Percentiles rank a stretch among this genome's conserved stretches.
phyloP scores from a whole-genome alignment of 208 protist species.

The Trypanosoma avium region DNA sequence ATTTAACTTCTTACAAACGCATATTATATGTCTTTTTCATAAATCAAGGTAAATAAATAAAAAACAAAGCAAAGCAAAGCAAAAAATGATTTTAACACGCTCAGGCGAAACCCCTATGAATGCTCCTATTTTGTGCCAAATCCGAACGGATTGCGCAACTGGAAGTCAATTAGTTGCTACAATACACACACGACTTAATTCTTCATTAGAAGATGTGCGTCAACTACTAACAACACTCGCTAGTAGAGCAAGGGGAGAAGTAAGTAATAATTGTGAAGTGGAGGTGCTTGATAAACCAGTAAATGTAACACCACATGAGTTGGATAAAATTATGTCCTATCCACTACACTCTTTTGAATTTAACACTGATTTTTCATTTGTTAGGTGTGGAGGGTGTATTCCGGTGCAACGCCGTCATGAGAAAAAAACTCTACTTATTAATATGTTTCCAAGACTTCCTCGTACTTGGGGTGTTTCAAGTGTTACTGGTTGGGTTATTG shows the following conservation, averaged over 20 bases:
- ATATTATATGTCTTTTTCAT: too few relatives aligned
- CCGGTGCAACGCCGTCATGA: slow-evolving; percentile 30
- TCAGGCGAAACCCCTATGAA: slow-evolving; percentile 22
- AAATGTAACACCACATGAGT: slow-evolving; percentile 45
- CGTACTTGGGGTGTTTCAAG: slow-evolving; percentile 20
- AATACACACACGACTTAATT: slow-evolving; percentile 43
- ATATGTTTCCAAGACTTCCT: slow-evolving; percentile 60
- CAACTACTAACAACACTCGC: slow-evolving; percentile 45
- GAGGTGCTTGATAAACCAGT: slow-evolving; percentile 37
- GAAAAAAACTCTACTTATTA: slow-evolving; percentile 27
- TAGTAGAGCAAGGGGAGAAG: slow-evolving; percentile 17
- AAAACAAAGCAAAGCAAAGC: not conserved
- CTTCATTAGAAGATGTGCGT: slow-evolving; percentile 59
- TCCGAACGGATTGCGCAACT: slow-evolving; percentile 61
- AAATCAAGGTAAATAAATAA: too few relatives aligned
- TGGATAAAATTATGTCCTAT: slow-evolving; percentile 33
- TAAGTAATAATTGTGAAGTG: slow-evolving; percentile 26
- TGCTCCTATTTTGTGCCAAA: slow-evolving; percentile 57
- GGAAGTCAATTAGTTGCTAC: slow-evolving; percentile 69
- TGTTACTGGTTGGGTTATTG: slow-evolving; percentile 27
- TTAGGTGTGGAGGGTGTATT: slow-evolving; percentile 45
- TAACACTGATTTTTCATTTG: slow-evolving; percentile 68
- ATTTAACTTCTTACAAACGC: too few relatives aligned
- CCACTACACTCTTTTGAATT: slow-evolving; percentile 82
- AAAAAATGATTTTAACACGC: too few relatives aligned